Evolutionary conservation across 2,329 filamentous ascomycete genomes (phyloP), one percentile per base, ranked within the genome.

Genomic region (Davidsoniella neocaledoniae): DNA sequence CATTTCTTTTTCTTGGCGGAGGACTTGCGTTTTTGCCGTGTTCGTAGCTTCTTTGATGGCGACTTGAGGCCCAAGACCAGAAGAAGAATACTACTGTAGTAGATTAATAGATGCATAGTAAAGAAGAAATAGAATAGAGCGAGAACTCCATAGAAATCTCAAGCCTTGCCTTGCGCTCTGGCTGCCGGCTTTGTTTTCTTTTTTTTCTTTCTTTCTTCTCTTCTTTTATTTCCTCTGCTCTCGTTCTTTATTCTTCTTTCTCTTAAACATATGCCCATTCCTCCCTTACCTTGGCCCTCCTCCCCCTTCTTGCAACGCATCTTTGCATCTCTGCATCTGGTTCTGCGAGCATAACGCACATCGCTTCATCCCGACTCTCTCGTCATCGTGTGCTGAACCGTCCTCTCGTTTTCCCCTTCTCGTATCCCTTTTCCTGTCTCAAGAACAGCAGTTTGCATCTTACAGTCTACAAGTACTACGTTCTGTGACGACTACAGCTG

Each of bases 351-450:
- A 33, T 9, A 33, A 33, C 29, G 12, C 29, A 33, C 29, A 33
- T 33, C 29, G 29, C 29, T 33, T 12, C 29, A 12, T 33, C 29
- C 29, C 12, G 29, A 33, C 29, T 33, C 29, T 33, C 12, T 33
- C 29, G 40, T 49, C 25, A 37, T 43, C 23, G 29, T 29, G 26
- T 29, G 26, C 29, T 43, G 19, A 17, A 49, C 40, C 21, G 39
- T 43, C 44, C 44, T 38, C 38, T 46, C 44, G 44, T 46, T 46
- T 46, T 33, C 29, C 12, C 12, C 29, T 33, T 33, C 29, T 33
- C 29, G 29, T 33, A 33, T 33, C 29, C 29, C 29, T 33, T 49
- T 40, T 43, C n/a, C 25, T 43, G 17, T 37, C 43, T 33, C n/a
- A 41, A 41, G 39, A 17, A 41, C 19, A 4, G 29, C 29, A 17